Conservation (phyloP, 2,329 filamentous ascomycete genomes). For the Akanthomyces dipterigenus region DNA sequence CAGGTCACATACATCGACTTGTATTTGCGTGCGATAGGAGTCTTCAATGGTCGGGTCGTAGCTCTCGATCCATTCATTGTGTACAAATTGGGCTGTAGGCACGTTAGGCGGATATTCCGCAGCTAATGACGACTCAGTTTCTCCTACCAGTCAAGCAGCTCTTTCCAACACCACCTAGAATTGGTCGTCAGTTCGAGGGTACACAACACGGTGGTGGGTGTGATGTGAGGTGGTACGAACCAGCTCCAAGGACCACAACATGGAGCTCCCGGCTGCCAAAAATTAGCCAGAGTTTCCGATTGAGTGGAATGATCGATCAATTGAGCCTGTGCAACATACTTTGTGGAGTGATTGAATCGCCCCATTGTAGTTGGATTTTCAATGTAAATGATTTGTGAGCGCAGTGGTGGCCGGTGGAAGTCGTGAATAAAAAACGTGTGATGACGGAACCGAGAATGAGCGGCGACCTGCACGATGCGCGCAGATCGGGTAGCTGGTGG, state of each 20-base stretch:
- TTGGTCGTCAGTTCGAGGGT: slow-evolving; percentile 14
- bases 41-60: slow-evolving; percentile 77
- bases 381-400: not conserved
- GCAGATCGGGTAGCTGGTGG: slow-evolving; percentile 5
- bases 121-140: not conserved
- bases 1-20: slow-evolving; percentile 68
- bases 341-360: slow-evolving; percentile 10
- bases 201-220: slow-evolving; percentile 23
- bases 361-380: not conserved
- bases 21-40: slow-evolving; percentile 65
- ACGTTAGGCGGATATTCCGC: slow-evolving; percentile 6
- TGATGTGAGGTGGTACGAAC: slow-evolving; percentile 37
- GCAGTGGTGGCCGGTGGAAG: not conserved
- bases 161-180: slow-evolving; percentile 77
- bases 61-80: slow-evolving; percentile 89
- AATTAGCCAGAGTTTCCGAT: slow-evolving; percentile 15
- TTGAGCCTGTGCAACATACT: not conserved
- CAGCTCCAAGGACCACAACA: slow-evolving; percentile 75
- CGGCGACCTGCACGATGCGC: not conserved
- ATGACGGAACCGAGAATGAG: not conserved
- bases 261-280: slow-evolving; percentile 64
- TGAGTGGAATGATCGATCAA: not conserved
- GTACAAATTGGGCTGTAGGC: slow-evolving; percentile 75
- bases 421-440: not conserved
- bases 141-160: slow-evolving; percentile 81